Base-by-base conservation (phyloP, 176 grass and related monocot species). In the Rhynchospora breviuscula region DNA sequence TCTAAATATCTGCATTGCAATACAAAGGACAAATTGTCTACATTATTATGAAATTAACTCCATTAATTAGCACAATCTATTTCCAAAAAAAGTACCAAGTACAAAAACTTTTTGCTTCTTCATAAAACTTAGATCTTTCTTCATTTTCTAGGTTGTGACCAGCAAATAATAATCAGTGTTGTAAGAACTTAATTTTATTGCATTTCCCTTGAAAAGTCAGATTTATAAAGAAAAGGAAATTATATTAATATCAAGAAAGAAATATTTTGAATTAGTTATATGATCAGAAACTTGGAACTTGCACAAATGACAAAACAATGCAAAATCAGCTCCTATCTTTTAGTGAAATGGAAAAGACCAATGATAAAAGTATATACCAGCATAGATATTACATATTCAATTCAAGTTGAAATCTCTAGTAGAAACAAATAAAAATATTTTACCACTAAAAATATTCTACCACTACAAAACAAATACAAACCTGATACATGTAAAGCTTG, bases 401-500 rank as follows among this genome's bases (percentile, higher is more conserved):
- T 54, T 76, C 11, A 52, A 52, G 13, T 53, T 29, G 45, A 84
- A 19, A 44, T 60, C 60, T n/a, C 67, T 66, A n/a, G 10, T 49
- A 51, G 81, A 75, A 17, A 78, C 33, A 25, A 7, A 8, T 70
- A 40, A n/a, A 52, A 22, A 18, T 5, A 3, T 69, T 17, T 81
- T 78, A 15, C 14, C 23, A 56, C 13, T 78, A 7, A n/a, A n/a
- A n/a, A 18, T 5, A 3, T 69, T 17, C 84, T 78, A 15, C 14
- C 23, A 56, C 13, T 78, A 7, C 13, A 33, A 7, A 17, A 52
- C 5, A 19, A 35, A 19, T 22, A 72, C 52, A 0, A 59, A 98
- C 95, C 95, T 98, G 95, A 85, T 98, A 98, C 10, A 90, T 88
- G 48, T 98, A 98, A 29, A 98, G 86, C 70, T 98, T 98, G 64